Evolutionary conservation across 306 rosid genomes (phyloP).

Genomic region (Citrullus colocynthis): DNA sequence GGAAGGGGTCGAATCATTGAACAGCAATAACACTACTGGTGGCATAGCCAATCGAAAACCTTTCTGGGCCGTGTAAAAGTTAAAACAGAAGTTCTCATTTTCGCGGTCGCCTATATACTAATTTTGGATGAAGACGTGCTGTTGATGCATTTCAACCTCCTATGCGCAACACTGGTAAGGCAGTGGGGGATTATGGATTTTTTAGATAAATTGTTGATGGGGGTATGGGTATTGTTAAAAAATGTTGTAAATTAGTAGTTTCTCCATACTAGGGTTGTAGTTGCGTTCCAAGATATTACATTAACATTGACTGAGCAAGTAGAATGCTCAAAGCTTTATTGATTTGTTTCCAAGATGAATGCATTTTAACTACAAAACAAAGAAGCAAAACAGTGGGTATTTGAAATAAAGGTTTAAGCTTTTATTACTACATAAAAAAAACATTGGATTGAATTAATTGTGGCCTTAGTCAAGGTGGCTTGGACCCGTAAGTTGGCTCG

Average conservation of each 20-base stretch:
- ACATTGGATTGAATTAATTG: not conserved
- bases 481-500: too few relatives aligned
- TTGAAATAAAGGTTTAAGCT: not conserved
- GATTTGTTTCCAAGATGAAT: not conserved
- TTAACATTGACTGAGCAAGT: not conserved
- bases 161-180: not conserved
- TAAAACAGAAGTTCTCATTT: not conserved
- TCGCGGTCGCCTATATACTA: not conserved
- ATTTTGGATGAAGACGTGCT: not conserved
- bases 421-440: not conserved
- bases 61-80: conserved; percentile 62
- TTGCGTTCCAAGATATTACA: not conserved
- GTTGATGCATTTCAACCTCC: not conserved
- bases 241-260: not conserved
- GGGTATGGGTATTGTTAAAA: not conserved
- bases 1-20: conserved; percentile 30
- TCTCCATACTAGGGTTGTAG: not conserved
- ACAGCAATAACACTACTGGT: conserved; percentile 15
- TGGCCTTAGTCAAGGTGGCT: too few relatives aligned
- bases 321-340: not conserved
- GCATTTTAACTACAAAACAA: not conserved
- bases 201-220: not conserved
- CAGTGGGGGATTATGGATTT: not conserved
- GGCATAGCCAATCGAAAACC: conserved; percentile 48
- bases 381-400: not conserved